A percentile compares a stretch with the other conserved stretches of the same genome.
Evolutionary conservation across 208 protist genomes (phyloP).

Genomic region (Tritrichomonas musculus): DNA sequence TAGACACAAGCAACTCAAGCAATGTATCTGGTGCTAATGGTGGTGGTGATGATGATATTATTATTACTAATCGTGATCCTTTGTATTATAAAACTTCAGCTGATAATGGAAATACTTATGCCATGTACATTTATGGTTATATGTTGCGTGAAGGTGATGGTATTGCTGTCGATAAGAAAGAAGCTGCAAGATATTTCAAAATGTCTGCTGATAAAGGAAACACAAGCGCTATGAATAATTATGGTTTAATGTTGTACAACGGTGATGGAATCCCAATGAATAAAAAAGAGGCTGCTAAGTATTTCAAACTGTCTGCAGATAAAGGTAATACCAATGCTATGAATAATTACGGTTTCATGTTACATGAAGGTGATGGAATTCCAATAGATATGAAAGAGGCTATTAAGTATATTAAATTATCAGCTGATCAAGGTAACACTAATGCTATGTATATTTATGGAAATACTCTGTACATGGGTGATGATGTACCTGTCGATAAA

Average conservation of each 20-base stretch:
- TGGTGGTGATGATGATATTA: background rate
- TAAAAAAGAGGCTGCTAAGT: background rate
- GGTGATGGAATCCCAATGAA: background rate
- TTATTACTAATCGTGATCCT: background rate
- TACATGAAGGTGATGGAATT: background rate
- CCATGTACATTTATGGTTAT: background rate
- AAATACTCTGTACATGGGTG: background rate
- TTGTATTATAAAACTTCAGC: background rate
- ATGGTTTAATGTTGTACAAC: background rate
- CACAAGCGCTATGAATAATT: background rate
- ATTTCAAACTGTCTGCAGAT: background rate
- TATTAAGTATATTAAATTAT: background rate
- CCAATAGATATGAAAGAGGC: background rate
- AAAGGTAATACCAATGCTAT: background rate
- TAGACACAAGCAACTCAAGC: background rate
- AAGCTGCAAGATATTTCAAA: too few relatives aligned
- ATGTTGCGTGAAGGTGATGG: background rate
- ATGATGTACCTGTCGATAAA: background rate
- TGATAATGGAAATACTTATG: background rate
- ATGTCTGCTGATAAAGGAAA: constrained; percentile 21
- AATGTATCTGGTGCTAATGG: background rate
- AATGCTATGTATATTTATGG: background rate
- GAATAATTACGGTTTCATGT: background rate
- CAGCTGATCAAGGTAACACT: background rate
- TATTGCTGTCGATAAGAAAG: background rate